Evolutionary conservation across 1,139 yeast species (phyloP).

Genomic region (Blastobotrys illinoisensis): DNA sequence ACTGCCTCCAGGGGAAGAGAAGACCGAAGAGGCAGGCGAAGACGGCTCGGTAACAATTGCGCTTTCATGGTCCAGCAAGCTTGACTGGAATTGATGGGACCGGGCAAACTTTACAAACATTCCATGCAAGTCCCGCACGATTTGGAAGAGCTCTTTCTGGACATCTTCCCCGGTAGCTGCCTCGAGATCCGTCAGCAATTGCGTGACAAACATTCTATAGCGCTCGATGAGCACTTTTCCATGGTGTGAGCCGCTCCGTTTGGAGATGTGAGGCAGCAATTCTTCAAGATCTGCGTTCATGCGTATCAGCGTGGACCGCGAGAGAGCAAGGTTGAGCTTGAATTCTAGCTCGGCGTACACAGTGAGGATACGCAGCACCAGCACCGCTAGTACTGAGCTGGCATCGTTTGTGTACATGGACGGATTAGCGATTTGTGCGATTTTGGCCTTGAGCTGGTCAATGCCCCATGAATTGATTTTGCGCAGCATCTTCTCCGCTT

Average conservation of each 20-base stretch:
- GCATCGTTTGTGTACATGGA: slow-evolving; percentile 24
- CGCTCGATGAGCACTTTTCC: slow-evolving; percentile 22
- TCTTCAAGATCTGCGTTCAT: slow-evolving; percentile 32
- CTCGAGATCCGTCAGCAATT: slow-evolving; percentile 31
- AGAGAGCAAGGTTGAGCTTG: slow-evolving; percentile 30
- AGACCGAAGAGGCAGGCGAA: not conserved
- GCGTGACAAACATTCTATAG: slow-evolving; percentile 31
- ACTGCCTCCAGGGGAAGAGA: not conserved
- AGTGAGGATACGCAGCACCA: slow-evolving; percentile 31
- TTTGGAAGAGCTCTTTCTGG: slow-evolving; percentile 34
- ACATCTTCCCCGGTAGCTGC: slow-evolving; percentile 30
- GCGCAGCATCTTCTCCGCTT: slow-evolving; percentile 27
- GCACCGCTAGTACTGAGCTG: slow-evolving; percentile 30
- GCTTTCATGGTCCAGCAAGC: not conserved
- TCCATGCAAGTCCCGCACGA: slow-evolving; percentile 31
- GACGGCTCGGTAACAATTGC: not conserved
- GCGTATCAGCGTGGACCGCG: slow-evolving; percentile 33
- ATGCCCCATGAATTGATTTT: slow-evolving; percentile 31
- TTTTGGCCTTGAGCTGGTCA: slow-evolving; percentile 29
- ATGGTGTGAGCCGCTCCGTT: slow-evolving; percentile 11
- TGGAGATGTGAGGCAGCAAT: slow-evolving; percentile 15
- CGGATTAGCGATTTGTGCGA: slow-evolving; percentile 14
- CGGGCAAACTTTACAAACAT: slow-evolving; percentile 29
- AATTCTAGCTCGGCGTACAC: slow-evolving; percentile 29
- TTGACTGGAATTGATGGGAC: not conserved